Percentiles rank a stretch among this genome's conserved stretches.
Evolutionary conservation across 495 filamentous ascomycete species (phyloP).

Genomic region (Penicillium flavigenum): DNA sequence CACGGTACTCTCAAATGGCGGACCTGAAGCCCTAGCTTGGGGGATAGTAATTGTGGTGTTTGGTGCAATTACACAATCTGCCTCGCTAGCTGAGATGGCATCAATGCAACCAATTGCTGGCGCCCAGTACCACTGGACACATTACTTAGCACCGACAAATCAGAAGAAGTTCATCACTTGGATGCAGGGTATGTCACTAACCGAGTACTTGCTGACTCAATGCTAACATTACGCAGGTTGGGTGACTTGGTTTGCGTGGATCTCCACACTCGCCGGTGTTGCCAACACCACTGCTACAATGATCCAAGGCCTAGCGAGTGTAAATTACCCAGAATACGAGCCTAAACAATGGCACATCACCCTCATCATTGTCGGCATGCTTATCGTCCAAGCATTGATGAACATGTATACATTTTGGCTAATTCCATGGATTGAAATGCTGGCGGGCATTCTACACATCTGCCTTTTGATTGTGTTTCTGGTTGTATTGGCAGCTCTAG

Average conservation of each 20-base stretch:
- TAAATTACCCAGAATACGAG: slow-evolving; percentile 34
- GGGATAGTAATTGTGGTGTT: slow-evolving; percentile 22
- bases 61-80: slow-evolving; percentile 24
- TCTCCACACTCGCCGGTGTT: slow-evolving; percentile 17
- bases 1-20: slow-evolving; percentile 20
- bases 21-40: slow-evolving; percentile 19
- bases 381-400: slow-evolving; percentile 19
- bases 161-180: slow-evolving; percentile 36
- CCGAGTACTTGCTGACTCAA: not conserved
- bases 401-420: slow-evolving; percentile 24
- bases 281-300: slow-evolving; percentile 32
- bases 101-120: slow-evolving; percentile 32
- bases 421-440: slow-evolving; percentile 39
- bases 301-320: slow-evolving; percentile 38
- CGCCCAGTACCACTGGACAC: slow-evolving; percentile 43
- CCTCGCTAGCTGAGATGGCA: slow-evolving; percentile 36
- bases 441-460: slow-evolving; percentile 38
- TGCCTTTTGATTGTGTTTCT: slow-evolving; percentile 36
- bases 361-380: slow-evolving; percentile 20
- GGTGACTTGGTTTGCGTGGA: slow-evolving; percentile 21
- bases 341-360: slow-evolving; percentile 22
- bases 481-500: slow-evolving; percentile 15
- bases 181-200: slow-evolving; percentile 24
- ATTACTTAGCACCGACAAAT: slow-evolving; percentile 23
- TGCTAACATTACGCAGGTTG: slow-evolving; percentile 2